Evolutionary conservation across 305 asterid species (phyloP), one percentile per base, ranked within the genome.

Genomic region (Solanum hybrid): DNA sequence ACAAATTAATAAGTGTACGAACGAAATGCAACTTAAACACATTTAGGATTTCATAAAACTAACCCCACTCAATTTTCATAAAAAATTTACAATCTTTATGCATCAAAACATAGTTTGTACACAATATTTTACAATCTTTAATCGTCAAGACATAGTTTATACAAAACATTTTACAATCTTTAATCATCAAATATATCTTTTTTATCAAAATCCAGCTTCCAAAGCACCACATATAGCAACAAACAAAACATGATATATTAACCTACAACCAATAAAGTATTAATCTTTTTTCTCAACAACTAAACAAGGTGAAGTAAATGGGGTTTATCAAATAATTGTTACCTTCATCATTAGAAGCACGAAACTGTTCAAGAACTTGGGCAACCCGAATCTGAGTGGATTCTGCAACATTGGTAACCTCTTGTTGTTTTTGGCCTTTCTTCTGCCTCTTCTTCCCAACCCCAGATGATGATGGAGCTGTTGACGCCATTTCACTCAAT

Each of bases 291-390:
- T 41, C 36, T 14, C 4, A 17, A 33, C 41, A 77, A 85, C 27
- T 24, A 41, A 68, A 68, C 13, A 65, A 68, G n/a, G 32, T 11
- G 65, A 41, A 88, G 72, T 38, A 34, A 22, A n/a, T 26, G 36
- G 34, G 39, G 78, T 26, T 38, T 29, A 41, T 33, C 14, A 29
- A 88, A 41, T 82, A 26, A 87, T 79, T 6, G 61, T 20, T 84
- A 96, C 98, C 97, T 37, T 92, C 91, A 17, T 91, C 95, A 45
- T 92, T 89, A 34, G 98, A 96, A 39, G 14, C 89, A 11, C 90
- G 91, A 65, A 96, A 95, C 81, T 92, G 88, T 77, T 94, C 94
- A 11, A 96, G 97, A 92, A 92, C 90, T 84, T 90, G 90, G 15
- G 93, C 29, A 72, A 96, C 79, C 65, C 91, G 92, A 92, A 94